A percentile compares a stretch with the other conserved stretches of the same genome.
phyloP scores from a whole-genome alignment of 2,329 filamentous ascomycete species.

The Ophiocordyceps camponoti-rufipedis region DNA sequence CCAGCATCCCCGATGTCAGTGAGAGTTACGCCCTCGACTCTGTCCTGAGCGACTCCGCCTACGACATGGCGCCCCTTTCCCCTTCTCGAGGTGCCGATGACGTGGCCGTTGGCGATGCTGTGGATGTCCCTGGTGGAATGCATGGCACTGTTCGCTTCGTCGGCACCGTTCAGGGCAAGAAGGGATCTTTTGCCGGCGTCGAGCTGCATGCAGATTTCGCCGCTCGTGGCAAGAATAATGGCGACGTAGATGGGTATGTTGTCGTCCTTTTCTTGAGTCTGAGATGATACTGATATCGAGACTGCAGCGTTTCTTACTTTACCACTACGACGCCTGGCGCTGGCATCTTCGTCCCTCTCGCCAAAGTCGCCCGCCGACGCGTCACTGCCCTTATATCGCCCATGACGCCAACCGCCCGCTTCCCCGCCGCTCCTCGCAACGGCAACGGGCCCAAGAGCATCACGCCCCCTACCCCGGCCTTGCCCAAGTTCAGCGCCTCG shows the following conservation, averaged over 20 bases:
- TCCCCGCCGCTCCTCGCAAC: slow-evolving; percentile 32
- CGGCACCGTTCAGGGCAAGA: slow-evolving; percentile 73
- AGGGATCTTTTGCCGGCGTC: slow-evolving; percentile 79
- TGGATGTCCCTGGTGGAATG: slow-evolving; percentile 91
- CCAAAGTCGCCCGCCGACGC: slow-evolving; percentile 56
- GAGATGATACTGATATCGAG: background rate
- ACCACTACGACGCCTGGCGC: slow-evolving; percentile 58
- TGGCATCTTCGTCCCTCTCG: slow-evolving; percentile 82
- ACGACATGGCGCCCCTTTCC: slow-evolving; percentile 31
- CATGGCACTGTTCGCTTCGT: slow-evolving; percentile 77
- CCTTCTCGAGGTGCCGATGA: slow-evolving; percentile 31
- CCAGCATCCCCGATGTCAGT: slow-evolving; percentile 47
- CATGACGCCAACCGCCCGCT: slow-evolving; percentile 50
- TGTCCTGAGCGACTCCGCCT: slow-evolving; percentile 19
- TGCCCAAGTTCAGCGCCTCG: slow-evolving; percentile 77
- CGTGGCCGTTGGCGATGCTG: slow-evolving; percentile 60
- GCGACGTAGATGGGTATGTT: slow-evolving; percentile 80
- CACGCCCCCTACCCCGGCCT: slow-evolving; percentile 44
- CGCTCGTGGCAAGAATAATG: slow-evolving; percentile 77
- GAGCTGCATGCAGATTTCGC: slow-evolving; percentile 74
- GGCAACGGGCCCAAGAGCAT: slow-evolving; percentile 38
- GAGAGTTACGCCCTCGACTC: slow-evolving; percentile 43
- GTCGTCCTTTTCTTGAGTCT: background rate
- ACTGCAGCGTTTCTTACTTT: slow-evolving; percentile 54
- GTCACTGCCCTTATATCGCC: slow-evolving; percentile 36